Evolutionary conservation across 2,329 filamentous ascomycete species (phyloP).

Genomic region (Beauveria pseudobassiana): DNA sequence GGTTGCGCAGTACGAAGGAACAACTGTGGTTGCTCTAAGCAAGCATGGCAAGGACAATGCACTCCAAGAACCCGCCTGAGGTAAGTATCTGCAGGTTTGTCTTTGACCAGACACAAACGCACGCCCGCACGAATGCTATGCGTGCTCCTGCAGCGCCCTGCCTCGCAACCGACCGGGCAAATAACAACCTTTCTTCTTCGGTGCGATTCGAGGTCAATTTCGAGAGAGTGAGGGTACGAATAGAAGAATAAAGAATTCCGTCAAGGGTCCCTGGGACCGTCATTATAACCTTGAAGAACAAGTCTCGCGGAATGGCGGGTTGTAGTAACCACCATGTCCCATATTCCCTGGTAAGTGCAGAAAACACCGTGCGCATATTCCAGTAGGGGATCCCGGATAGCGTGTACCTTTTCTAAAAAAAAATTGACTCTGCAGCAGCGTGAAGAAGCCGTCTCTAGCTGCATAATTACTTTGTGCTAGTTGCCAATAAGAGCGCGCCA

Average conservation of each 20-base stretch:
- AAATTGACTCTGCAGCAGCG: not conserved
- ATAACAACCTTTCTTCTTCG: no score
- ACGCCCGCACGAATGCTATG: no score
- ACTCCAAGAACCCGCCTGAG: not conserved
- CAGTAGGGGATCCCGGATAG: not conserved
- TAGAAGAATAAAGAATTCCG: not conserved
- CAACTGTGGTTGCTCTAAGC: not conserved
- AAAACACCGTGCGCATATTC: conserved; percentile 1
- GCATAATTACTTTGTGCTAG: no score
- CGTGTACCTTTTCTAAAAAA: not conserved
- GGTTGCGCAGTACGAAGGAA: no score
- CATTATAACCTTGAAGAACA: not conserved
- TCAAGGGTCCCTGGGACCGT: not conserved
- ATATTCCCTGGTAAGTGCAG: not conserved
- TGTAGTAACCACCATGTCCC: not conserved
- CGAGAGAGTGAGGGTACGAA: not conserved
- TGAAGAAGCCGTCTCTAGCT: not conserved
- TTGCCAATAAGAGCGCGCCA: no score
- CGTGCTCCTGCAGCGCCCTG: no score
- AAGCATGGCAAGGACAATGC: not conserved
- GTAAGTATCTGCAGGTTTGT: not conserved
- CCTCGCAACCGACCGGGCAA: no score
- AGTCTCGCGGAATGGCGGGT: not conserved
- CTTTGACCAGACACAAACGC: not conserved
- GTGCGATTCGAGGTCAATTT: not conserved